A percentile compares a stretch with the other conserved stretches of the same genome.
Evolutionary conservation across 371 early-diverging fungal species (phyloP).

Genomic region (Mitosporidium daphniae): DNA sequence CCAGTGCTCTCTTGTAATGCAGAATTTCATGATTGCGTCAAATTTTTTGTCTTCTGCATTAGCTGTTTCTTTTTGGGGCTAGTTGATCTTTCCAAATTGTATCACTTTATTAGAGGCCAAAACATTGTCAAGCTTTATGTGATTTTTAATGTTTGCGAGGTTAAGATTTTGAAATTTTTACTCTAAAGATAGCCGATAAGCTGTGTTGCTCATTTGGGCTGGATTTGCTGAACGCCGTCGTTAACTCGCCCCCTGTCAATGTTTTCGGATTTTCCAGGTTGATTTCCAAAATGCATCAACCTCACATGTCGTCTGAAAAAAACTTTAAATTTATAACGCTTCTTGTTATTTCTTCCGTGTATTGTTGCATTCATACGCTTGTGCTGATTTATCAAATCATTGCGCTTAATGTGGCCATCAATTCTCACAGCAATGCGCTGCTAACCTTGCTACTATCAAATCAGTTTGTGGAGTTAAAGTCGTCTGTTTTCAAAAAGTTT

Average conservation of each 20-base stretch:
- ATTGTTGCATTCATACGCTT: conserved; percentile 28
- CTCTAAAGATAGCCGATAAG: conserved; percentile 33
- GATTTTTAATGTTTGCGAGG: conserved; percentile 65
- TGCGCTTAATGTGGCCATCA: conserved; percentile 68
- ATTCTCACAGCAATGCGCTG: conserved; percentile 58
- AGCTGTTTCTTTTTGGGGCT: neutral
- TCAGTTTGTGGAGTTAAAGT: conserved; percentile 88
- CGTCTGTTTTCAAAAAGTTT: conserved; percentile 66
- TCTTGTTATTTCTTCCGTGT: neutral
- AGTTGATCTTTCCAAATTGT: conserved; percentile 46
- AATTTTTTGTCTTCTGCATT: no score
- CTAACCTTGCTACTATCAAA: conserved; percentile 58
- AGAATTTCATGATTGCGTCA: no score
- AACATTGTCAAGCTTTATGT: conserved; percentile 73
- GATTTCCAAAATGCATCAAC: no score
- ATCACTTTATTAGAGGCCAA: conserved; percentile 73
- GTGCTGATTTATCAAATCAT: conserved; percentile 74
- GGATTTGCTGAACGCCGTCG: conserved; percentile 59
- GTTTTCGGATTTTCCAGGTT: no score
- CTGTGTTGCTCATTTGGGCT: conserved; percentile 59
- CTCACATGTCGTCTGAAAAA: no score
- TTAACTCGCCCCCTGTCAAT: no score
- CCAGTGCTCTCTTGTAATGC: no score
- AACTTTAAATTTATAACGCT: no score
- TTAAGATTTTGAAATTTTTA: conserved; percentile 5